These are phyloP conservation scores for Pleurotus sapidus DNA, from an alignment of 768 basidiomycete genomes.

Conservation along the genomic window DNA sequence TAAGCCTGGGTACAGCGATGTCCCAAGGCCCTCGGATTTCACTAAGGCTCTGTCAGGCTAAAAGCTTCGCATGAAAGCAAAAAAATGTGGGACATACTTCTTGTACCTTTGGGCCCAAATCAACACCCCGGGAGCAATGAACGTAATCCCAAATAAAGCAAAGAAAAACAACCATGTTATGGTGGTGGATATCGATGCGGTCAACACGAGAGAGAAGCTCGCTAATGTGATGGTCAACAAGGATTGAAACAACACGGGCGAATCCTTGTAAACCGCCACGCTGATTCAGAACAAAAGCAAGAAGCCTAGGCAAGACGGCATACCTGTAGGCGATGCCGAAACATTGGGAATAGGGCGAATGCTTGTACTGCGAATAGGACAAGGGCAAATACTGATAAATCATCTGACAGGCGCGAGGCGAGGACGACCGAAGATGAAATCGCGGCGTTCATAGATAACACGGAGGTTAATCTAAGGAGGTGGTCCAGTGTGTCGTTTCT, in stretches of 20 bases:
- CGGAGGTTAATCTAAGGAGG: conserved; percentile 65
- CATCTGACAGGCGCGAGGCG: conserved; percentile 82
- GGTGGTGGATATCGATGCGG: conserved; percentile 50
- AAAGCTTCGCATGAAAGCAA: conserved; percentile 8
- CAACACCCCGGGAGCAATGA: conserved; percentile 70
- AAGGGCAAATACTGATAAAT: conserved; percentile 86
- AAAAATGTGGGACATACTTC: conserved; percentile 52
- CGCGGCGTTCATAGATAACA: conserved; percentile 87
- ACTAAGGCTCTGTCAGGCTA: conserved; percentile 34
- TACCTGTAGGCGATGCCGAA: conserved; percentile 74
- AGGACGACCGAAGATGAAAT: conserved; percentile 92
- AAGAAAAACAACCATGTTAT: conserved; percentile 51
- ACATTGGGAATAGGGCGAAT: conserved; percentile 81
- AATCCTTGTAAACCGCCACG: conserved; percentile 33
- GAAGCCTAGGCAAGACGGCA: conserved; percentile 15
- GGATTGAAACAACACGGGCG: conserved; percentile 42
- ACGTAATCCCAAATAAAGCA: conserved; percentile 55
- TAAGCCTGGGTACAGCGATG: conserved; percentile 74
- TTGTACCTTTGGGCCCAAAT: conserved; percentile 89
- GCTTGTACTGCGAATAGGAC: conserved; percentile 79
- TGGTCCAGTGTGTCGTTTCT: conserved; percentile 17
- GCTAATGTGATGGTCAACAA: conserved; percentile 52
- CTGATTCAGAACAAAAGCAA: conserved; percentile 6
- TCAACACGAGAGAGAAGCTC: conserved; percentile 47
- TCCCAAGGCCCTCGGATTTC: conserved; percentile 92